Evolutionary conservation across 2,329 filamentous ascomycete genomes (phyloP).

Genomic region (Aureobasidium pullulans): DNA sequence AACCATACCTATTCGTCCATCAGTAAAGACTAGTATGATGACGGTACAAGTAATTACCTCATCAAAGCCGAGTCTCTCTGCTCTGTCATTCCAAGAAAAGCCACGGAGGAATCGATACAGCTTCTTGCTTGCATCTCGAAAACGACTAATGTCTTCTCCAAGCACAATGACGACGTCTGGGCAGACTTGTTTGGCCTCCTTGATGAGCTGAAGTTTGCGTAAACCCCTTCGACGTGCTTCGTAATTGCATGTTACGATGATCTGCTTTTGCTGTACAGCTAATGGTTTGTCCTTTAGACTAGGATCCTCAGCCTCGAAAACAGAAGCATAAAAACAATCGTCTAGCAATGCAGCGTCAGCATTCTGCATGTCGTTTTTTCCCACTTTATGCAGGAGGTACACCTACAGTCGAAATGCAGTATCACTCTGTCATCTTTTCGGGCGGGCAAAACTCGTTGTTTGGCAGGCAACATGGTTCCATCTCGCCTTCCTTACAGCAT

Average conservation of each 20-base stretch:
- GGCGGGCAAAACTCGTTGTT: constrained; percentile 16
- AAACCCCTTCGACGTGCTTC: constrained; percentile 65
- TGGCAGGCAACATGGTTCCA: neutral
- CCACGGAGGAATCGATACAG: constrained; percentile 65
- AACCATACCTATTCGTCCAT: constrained; percentile 48
- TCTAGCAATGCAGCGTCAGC: constrained; percentile 33
- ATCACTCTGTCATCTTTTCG: constrained; percentile 61
- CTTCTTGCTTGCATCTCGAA: constrained; percentile 77
- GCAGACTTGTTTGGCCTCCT: constrained; percentile 70
- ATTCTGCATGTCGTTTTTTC: neutral
- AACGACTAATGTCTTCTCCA: constrained; percentile 78
- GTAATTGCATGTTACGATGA: constrained; percentile 91
- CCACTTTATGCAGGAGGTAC: constrained; percentile 13
- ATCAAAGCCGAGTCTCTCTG: constrained; percentile 82
- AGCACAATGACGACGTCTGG: constrained; percentile 79
- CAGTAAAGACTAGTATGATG: no score
- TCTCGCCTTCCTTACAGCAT: neutral
- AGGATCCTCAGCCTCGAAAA: constrained; percentile 75
- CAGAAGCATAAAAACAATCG: constrained; percentile 91
- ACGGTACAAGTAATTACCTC: constrained; percentile 50
- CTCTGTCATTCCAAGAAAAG: constrained; percentile 69
- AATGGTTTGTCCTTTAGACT: constrained; percentile 64
- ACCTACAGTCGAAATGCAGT: constrained; percentile 63
- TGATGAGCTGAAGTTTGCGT: constrained; percentile 77
- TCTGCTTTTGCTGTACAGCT: constrained; percentile 87